phyloP scores from a whole-genome alignment of 768 basidiomycete genomes.

The Mycena sanguinolenta region DNA sequence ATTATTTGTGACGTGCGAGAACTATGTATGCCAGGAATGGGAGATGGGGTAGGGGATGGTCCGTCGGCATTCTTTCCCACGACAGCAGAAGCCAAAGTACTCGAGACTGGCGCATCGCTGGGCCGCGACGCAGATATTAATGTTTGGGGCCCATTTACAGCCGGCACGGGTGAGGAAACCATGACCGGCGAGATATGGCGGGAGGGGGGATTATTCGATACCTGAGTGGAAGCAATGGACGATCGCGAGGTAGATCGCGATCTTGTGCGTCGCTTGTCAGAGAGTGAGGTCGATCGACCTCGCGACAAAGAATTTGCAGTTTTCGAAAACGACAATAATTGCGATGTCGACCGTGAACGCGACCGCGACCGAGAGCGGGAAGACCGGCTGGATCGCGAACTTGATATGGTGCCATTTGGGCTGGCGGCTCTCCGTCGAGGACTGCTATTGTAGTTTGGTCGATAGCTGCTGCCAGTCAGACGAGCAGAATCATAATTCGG shows the following conservation, averaged over 20 bases:
- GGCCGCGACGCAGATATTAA: constrained; percentile 1
- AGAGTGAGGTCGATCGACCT: no score
- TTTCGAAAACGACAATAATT: constrained; percentile 32
- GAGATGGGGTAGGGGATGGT: constrained; percentile 21
- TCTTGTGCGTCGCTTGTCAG: constrained; percentile 43
- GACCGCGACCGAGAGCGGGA: constrained; percentile 24
- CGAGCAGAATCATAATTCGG: constrained; percentile 53
- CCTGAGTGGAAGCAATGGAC: constrained; percentile 67
- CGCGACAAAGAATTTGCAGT: not conserved
- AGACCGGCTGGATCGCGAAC: constrained; percentile 28
- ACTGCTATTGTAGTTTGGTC: constrained; percentile 14
- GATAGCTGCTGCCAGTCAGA: constrained; percentile 13
- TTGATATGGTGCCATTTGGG: constrained; percentile 25
- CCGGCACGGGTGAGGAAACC: not conserved
- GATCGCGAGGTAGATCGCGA: constrained; percentile 68
- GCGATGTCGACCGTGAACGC: constrained; percentile 45
- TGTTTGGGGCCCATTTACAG: constrained; percentile 1
- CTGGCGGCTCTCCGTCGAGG: constrained; percentile 9
- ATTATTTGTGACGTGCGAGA: not conserved
- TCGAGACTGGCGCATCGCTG: not conserved
- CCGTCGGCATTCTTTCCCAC: no score
- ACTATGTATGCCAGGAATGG: constrained; percentile 20
- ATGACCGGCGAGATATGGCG: constrained; percentile 24
- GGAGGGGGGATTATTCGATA: constrained; percentile 54
- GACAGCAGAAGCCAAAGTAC: not conserved